Conservation (phyloP, 306 rosid genomes). For the Vicia villosa region DNA sequence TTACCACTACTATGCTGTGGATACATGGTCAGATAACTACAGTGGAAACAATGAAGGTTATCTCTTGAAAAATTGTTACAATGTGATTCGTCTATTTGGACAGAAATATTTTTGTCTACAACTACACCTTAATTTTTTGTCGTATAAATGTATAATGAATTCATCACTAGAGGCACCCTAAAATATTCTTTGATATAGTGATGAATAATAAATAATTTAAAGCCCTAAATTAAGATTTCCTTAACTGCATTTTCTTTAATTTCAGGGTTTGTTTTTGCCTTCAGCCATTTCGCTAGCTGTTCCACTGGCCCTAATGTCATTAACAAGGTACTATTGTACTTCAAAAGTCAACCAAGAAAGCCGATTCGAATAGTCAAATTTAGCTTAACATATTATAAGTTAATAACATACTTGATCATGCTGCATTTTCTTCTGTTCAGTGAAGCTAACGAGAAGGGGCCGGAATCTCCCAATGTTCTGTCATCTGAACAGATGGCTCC, state of each 20-base stretch:
- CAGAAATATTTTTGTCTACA: neutral
- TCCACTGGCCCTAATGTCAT: slow-evolving; percentile 84
- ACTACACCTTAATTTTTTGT: slow-evolving; percentile 8
- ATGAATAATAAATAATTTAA: slow-evolving; percentile 1
- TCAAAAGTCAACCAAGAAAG: slow-evolving; percentile 26
- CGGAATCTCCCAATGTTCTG: slow-evolving; percentile 54
- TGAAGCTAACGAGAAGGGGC: slow-evolving; percentile 78
- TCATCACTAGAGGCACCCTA: slow-evolving; percentile 12
- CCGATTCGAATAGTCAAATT: slow-evolving; percentile 27
- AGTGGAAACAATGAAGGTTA: slow-evolving; percentile 75
- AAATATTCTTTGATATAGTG: neutral
- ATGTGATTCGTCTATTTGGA: slow-evolving; percentile 2
- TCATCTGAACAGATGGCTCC: slow-evolving; percentile 97
- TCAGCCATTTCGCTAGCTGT: slow-evolving; percentile 76
- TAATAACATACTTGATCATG: slow-evolving; percentile 24
- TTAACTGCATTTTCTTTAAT: slow-evolving; percentile 33
- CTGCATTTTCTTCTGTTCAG: slow-evolving; percentile 49
- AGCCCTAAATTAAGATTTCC: slow-evolving; percentile 8
- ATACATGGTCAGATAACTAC: slow-evolving; percentile 95
- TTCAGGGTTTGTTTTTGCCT: slow-evolving; percentile 74
- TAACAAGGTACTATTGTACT: slow-evolving; percentile 63
- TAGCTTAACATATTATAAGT: slow-evolving; percentile 21
- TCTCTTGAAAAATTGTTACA: slow-evolving; percentile 24
- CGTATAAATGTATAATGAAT: slow-evolving; percentile 15
- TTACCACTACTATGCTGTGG: slow-evolving; percentile 98